phyloP scores from a whole-genome alignment of 192 early-diverging fungal genomes.

The Kappamyces sp. region DNA sequence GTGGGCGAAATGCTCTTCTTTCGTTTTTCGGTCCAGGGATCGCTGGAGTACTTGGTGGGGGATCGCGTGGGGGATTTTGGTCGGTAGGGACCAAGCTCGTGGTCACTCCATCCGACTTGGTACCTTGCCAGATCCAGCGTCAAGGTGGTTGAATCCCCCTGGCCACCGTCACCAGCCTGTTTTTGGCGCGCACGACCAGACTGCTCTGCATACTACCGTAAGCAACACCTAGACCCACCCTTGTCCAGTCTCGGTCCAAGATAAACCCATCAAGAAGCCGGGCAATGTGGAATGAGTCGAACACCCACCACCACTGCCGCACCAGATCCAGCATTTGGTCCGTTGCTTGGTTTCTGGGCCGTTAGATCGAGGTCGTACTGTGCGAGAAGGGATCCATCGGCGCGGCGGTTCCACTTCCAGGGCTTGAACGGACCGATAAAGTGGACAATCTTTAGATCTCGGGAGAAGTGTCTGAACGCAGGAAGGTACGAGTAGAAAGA shows the following conservation, averaged over 20 bases:
- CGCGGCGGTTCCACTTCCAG: slow-evolving; percentile 71
- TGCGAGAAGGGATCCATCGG: slow-evolving; percentile 50
- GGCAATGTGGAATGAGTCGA: slow-evolving; percentile 29
- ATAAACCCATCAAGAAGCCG: background rate
- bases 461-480: slow-evolving; percentile 68
- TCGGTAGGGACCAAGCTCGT: slow-evolving; percentile 10
- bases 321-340: slow-evolving; percentile 50
- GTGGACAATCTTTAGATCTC: slow-evolving; percentile 73
- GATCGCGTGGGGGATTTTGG: background rate
- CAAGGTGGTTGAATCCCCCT: too few species aligned
- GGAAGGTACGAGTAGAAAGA: slow-evolving; percentile 75
- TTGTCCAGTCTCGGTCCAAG: slow-evolving; percentile 10
- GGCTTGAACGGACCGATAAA: slow-evolving; percentile 88
- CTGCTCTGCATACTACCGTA: too few species aligned
- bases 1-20: too few species aligned
- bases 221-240: background rate
- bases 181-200: too few species aligned
- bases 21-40: too few species aligned
- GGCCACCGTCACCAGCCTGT: too few species aligned
- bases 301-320: slow-evolving; percentile 69
- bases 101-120: background rate
- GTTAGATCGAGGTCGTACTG: slow-evolving; percentile 9
- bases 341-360: slow-evolving; percentile 30
- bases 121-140: background rate
- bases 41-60: too few species aligned